A percentile compares a stretch with the other conserved stretches of the same genome.
These are phyloP conservation scores for Cyclaneusma minus DNA, from an alignment of 2,329 filamentous ascomycete genomes.

Conservation along the genomic window DNA sequence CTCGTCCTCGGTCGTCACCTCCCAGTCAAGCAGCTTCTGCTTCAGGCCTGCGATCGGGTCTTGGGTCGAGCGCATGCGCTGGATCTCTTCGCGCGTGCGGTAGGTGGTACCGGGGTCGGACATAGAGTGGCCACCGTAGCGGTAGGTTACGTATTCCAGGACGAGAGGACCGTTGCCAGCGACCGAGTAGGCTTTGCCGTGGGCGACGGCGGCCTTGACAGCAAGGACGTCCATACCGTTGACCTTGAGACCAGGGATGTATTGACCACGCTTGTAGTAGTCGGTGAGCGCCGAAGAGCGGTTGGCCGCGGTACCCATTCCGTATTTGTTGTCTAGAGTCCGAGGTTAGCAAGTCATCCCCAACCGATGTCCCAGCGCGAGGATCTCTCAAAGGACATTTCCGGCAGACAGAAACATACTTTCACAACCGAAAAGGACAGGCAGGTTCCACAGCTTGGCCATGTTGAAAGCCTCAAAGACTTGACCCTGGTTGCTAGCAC, in stretches of 20 bases:
- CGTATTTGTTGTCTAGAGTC: constrained; percentile 96
- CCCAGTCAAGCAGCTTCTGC: constrained; percentile 96
- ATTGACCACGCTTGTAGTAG: constrained; percentile 99
- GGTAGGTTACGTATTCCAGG: constrained; percentile 97
- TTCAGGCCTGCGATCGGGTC: constrained; percentile 97
- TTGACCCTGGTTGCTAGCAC: constrained; percentile 97
- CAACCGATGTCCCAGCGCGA: background rate
- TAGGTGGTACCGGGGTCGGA: constrained; percentile 98
- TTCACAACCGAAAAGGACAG: constrained; percentile 92
- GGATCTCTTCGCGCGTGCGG: constrained; percentile 97
- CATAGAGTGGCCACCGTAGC: constrained; percentile 99
- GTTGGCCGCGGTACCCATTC: constrained; percentile 94
- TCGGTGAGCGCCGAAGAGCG: constrained; percentile 92
- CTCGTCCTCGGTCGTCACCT: constrained; percentile 79
- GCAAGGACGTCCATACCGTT: constrained; percentile 99
- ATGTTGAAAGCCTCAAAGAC: constrained; percentile 99
- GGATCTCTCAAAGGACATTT: background rate
- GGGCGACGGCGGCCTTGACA: constrained; percentile 89
- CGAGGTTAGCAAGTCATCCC: constrained; percentile 12
- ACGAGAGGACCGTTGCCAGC: constrained; percentile 84
- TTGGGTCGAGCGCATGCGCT: constrained; percentile 97
- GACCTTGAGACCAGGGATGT: constrained; percentile 98
- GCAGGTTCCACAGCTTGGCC: constrained; percentile 97
- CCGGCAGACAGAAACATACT: constrained; percentile 54
- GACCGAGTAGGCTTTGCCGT: constrained; percentile 77